Percentiles rank a stretch among this genome's conserved stretches.
Conservation (phyloP, 208 protist genomes). For the Wallacemonas collosoma region DNA sequence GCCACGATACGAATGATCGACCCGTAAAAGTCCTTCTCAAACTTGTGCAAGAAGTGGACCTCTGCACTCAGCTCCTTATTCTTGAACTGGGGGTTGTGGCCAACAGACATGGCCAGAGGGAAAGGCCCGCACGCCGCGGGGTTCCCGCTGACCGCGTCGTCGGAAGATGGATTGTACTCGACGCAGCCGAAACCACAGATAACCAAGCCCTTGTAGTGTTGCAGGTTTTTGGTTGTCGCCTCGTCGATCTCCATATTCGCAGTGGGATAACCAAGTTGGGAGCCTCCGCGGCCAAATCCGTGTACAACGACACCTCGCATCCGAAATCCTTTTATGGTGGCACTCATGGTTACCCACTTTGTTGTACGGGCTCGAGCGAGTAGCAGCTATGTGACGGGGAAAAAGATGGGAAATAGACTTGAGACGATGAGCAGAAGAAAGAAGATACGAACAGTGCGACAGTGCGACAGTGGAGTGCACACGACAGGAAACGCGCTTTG, state of each 20-base stretch:
- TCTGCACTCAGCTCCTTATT: conserved; percentile 78
- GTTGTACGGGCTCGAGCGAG: too few species aligned
- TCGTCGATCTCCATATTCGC: conserved; percentile 76
- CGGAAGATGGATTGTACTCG: conserved; percentile 12
- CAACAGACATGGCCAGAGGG: conserved; percentile 87
- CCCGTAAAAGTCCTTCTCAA: conserved; percentile 88
- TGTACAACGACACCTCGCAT: conserved; percentile 82
- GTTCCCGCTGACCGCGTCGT: not conserved
- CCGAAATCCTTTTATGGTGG: not conserved
- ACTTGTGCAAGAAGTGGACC: conserved; percentile 88
- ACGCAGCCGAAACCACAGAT: conserved; percentile 87
- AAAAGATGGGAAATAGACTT: too few species aligned
- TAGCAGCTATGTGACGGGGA: too few species aligned
- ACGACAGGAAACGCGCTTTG: too few species aligned
- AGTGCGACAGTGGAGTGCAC: too few species aligned
- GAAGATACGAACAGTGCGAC: too few species aligned
- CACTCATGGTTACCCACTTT: not conserved
- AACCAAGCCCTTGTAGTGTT: conserved; percentile 64
- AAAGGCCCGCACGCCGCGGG: conserved; percentile 37
- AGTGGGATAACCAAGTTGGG: conserved; percentile 89
- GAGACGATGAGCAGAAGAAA: too few species aligned
- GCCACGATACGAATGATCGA: conserved; percentile 67
- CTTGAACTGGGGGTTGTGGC: conserved; percentile 90
- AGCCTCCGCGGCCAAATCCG: conserved; percentile 84
- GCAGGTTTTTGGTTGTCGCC: conserved; percentile 38